phyloP scores from a whole-genome alignment of 768 basidiomycete species.

The Plicaturopsis crispa region DNA sequence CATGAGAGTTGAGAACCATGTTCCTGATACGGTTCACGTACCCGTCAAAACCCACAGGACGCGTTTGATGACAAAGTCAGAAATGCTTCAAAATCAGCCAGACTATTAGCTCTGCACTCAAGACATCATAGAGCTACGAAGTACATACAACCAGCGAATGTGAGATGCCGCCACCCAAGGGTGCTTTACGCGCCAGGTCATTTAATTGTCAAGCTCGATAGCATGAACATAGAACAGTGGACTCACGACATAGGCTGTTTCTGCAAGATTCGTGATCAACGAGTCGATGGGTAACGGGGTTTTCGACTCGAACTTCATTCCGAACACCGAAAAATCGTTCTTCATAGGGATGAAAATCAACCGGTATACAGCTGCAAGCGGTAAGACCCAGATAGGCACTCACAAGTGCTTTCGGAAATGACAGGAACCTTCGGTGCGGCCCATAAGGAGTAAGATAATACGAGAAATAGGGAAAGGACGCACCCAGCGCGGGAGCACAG shows the following conservation, averaged over 20 bases:
- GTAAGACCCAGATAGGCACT: constrained; percentile 5
- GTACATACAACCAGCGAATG: constrained; percentile 48
- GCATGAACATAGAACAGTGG: not conserved
- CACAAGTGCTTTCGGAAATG: constrained; percentile 50
- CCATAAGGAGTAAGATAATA: not conserved
- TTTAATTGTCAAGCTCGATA: not conserved
- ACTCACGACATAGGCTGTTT: constrained; percentile 43
- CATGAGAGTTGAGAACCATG: too few relatives aligned
- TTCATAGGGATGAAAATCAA: constrained; percentile 7
- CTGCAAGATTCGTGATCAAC: constrained; percentile 51
- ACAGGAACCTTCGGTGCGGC: constrained; percentile 33
- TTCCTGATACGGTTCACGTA: constrained; percentile 7
- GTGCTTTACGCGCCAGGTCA: constrained; percentile 26
- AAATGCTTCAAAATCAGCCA: constrained; percentile 25
- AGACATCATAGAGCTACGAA: not conserved
- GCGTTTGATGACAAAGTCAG: constrained; percentile 52
- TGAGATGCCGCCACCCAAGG: constrained; percentile 51
- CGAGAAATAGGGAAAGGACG: constrained; percentile 1
- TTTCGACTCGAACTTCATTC: constrained; percentile 34
- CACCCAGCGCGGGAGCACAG: constrained; percentile 46
- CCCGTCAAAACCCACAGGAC: constrained; percentile 58
- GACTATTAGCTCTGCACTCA: not conserved
- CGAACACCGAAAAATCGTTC: constrained; percentile 52
- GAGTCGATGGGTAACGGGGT: constrained; percentile 35
- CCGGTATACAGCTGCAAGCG: not conserved